A percentile compares a stretch with the other conserved stretches of the same genome.
Conservation (phyloP, 106 monocot genomes). For the Dioscorea zingiberensis region DNA sequence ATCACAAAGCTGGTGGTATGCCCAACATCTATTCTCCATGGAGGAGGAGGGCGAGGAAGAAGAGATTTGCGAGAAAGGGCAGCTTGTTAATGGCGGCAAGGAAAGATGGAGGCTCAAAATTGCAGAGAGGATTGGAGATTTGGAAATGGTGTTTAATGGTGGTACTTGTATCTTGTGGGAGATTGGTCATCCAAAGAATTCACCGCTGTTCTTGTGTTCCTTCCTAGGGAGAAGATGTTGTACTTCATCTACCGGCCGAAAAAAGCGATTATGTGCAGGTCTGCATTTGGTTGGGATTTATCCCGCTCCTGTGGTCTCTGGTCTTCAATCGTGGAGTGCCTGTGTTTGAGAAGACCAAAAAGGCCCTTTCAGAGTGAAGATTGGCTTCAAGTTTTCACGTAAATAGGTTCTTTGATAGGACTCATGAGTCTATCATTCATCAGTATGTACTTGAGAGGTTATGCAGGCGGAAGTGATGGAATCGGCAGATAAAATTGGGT, state of each 20-base stretch:
- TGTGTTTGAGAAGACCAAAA: slow-evolving; percentile 29
- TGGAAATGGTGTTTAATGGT: slow-evolving; percentile 97
- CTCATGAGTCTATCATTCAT: slow-evolving; percentile 76
- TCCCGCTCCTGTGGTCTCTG: slow-evolving; percentile 63
- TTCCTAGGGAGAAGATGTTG: slow-evolving; percentile 80
- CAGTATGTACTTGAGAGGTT: slow-evolving; percentile 81
- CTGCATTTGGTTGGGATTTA: slow-evolving; percentile 63
- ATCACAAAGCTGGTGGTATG: slow-evolving; percentile 4
- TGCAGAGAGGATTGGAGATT: slow-evolving; percentile 77
- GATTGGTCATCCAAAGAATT: slow-evolving; percentile 58
- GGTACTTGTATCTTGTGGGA: slow-evolving; percentile 60
- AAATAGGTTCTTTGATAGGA: slow-evolving; percentile 83
- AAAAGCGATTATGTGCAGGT: slow-evolving; percentile 61
- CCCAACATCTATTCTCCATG: slow-evolving; percentile 17
- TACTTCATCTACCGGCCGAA: slow-evolving; percentile 86
- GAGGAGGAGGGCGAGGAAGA: slow-evolving; percentile 65
- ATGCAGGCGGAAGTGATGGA: too few relatives aligned
- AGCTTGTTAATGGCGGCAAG: slow-evolving; percentile 4
- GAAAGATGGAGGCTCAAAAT: slow-evolving; percentile 15
- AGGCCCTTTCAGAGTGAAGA: slow-evolving; percentile 59
- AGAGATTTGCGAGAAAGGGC: slow-evolving; percentile 51
- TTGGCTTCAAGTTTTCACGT: slow-evolving; percentile 85
- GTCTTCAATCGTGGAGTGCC: slow-evolving; percentile 50
- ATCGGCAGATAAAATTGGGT: too few relatives aligned
- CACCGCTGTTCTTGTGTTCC: slow-evolving; percentile 56